A percentile compares a stretch with the other conserved stretches of the same genome.
Evolutionary conservation across 306 rosid species (phyloP).

Genomic region (Prunus kanzakura): DNA sequence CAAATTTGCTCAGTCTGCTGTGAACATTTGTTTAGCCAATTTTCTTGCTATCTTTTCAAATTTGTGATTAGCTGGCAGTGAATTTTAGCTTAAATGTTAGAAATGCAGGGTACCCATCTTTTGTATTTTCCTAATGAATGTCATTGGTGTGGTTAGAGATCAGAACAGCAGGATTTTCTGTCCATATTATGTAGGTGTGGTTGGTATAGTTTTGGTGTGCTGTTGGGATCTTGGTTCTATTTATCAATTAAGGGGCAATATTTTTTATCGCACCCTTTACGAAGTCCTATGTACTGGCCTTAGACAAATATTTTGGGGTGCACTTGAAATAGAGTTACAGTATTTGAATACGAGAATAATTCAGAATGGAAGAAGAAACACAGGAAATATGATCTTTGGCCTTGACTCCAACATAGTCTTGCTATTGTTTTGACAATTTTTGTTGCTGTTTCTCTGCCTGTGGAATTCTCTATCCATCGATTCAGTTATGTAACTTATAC

Average conservation of each 20-base stretch:
- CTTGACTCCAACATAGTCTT: constrained; percentile 97
- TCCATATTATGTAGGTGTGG: constrained; percentile 6
- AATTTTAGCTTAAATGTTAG: background rate
- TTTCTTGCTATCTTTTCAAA: background rate
- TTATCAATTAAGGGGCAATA: too few relatives aligned
- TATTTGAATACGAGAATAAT: constrained; percentile 17
- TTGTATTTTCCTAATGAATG: background rate
- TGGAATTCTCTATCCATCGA: constrained; percentile 85
- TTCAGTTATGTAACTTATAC: constrained; percentile 43
- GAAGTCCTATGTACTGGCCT: too few relatives aligned
- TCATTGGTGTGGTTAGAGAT: constrained; percentile 2
- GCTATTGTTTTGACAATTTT: constrained; percentile 86
- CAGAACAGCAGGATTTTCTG: constrained; percentile 7
- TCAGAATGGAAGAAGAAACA: constrained; percentile 53
- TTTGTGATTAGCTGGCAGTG: constrained; percentile 16
- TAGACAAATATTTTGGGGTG: background rate
- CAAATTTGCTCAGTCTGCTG: too few relatives aligned
- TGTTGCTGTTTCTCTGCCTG: constrained; percentile 86
- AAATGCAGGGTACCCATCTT: background rate
- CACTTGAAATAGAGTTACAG: constrained; percentile 17
- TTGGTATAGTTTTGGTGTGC: constrained; percentile 6
- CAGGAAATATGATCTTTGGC: constrained; percentile 82
- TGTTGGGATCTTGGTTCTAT: too few relatives aligned
- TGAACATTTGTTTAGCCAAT: too few relatives aligned
- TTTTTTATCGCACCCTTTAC: too few relatives aligned